Percentiles rank a stretch among this genome's conserved stretches.
phyloP scores from a whole-genome alignment of 2,329 filamentous ascomycete genomes.

The Ascochyta viciae-villosae region DNA sequence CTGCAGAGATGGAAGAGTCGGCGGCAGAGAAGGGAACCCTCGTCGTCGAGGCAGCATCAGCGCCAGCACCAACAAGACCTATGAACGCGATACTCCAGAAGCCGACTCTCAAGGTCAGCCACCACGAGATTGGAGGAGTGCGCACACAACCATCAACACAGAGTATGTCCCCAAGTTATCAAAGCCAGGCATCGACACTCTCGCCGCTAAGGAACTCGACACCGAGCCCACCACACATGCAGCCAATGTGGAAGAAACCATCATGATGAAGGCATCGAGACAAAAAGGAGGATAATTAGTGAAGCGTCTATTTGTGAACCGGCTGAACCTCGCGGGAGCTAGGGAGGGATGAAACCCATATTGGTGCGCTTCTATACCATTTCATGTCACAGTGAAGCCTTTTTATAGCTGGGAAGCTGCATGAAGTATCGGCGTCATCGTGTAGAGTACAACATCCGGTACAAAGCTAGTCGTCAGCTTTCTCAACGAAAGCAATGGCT shows the following conservation, averaged over 20 bases:
- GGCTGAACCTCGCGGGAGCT: neutral
- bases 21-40: constrained; percentile 15
- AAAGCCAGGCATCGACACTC: constrained; percentile 8
- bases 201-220: constrained; percentile 5
- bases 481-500: neutral
- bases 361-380: neutral
- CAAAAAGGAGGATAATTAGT: neutral
- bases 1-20: neutral
- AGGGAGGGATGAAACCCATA: neutral
- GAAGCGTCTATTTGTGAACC: neutral
- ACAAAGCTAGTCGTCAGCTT: neutral
- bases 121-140: neutral
- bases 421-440: neutral
- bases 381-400: neutral
- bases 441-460: neutral
- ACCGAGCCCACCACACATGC: constrained; percentile 2
- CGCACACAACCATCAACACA: constrained; percentile 6
- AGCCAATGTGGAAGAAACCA: constrained; percentile 8
- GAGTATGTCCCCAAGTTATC: constrained; percentile 14
- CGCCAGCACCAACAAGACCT: constrained; percentile 9
- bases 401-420: neutral
- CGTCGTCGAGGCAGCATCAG: neutral
- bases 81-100: constrained; percentile 10
- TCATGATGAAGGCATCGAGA: neutral
- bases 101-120: neutral